These are phyloP conservation scores for Tolypocladium cylindrosporum DNA, from an alignment of 2,329 filamentous ascomycete genomes.

Conservation along the genomic window DNA sequence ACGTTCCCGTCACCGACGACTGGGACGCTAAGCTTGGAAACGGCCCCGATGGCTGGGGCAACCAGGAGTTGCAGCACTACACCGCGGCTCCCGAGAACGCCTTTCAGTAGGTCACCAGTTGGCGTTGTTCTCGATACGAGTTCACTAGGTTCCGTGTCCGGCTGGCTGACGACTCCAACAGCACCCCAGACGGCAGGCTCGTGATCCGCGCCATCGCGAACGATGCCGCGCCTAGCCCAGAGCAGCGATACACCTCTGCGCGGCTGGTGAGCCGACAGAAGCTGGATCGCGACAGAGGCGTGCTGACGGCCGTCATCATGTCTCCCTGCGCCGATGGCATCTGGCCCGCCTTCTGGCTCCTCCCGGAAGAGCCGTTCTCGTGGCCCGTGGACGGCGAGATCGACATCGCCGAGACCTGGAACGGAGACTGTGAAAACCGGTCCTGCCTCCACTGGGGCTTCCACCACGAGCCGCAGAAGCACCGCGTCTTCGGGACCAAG, in stretches of 20 bases:
- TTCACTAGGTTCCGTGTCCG: background rate
- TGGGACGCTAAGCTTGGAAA: conserved; percentile 45
- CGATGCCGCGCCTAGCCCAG: conserved; percentile 18
- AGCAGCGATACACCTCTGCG: conserved; percentile 42
- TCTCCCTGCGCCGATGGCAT: conserved; percentile 45
- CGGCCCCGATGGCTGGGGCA: conserved; percentile 51
- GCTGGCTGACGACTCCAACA: conserved; percentile 3
- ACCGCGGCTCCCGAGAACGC: conserved; percentile 36
- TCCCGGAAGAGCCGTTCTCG: conserved; percentile 45
- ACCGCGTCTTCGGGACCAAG: conserved; percentile 41
- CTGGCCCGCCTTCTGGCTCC: conserved; percentile 54
- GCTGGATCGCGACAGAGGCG: conserved; percentile 39
- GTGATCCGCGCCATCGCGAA: conserved; percentile 40
- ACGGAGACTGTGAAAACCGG: conserved; percentile 44
- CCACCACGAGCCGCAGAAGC: conserved; percentile 44
- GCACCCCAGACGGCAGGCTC: conserved; percentile 37
- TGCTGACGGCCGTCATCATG: conserved; percentile 38
- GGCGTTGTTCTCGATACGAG: too few relatives aligned
- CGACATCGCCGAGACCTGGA: conserved; percentile 54
- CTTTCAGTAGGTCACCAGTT: conserved; percentile 30
- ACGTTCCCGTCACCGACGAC: conserved; percentile 34
- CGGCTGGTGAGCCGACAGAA: conserved; percentile 43
- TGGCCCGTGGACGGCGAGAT: conserved; percentile 52
- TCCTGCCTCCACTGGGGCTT: conserved; percentile 51
- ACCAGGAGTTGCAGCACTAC: conserved; percentile 51